phyloP scores from a whole-genome alignment of 2,329 filamentous ascomycete genomes.

The Ophiostoma novo-ulmi region DNA sequence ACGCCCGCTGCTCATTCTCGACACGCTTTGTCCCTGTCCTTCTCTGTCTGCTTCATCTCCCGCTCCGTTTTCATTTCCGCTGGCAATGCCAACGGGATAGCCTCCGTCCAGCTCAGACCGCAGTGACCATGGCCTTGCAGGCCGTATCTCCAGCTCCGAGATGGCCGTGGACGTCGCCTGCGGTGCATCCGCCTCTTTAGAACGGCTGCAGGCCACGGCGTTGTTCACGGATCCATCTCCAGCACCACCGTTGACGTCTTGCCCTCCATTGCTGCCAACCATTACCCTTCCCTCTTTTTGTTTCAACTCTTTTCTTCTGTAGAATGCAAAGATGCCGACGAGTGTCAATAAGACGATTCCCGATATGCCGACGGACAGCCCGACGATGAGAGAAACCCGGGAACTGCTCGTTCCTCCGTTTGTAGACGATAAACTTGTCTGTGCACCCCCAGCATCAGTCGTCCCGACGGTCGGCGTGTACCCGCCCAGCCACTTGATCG shows the following conservation, averaged over 20 bases:
- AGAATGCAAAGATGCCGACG: not conserved
- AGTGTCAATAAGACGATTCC: not conserved
- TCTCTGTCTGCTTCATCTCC: not conserved
- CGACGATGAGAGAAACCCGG: not conserved
- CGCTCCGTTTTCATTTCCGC: not conserved
- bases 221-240: constrained; percentile 12
- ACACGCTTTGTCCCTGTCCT: not conserved
- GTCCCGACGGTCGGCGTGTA: constrained; percentile 28
- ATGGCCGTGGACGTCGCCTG: constrained; percentile 2
- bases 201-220: not conserved
- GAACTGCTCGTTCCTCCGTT: not conserved
- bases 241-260: not conserved
- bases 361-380: not conserved
- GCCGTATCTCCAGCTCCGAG: constrained; percentile 25
- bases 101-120: constrained; percentile 28
- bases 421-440: not conserved
- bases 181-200: not conserved
- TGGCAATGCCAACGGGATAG: not conserved
- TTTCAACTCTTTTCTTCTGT: not conserved
- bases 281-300: not conserved
- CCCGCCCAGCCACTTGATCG: constrained; percentile 31
- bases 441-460: not conserved
- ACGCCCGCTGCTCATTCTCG: constrained; percentile 13
- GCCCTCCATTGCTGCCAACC: not conserved
- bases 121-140: constrained; percentile 28